These are phyloP conservation scores for Cladophialophora chaetospira DNA, from an alignment of 2,329 filamentous ascomycete species.

Conservation along the genomic window DNA sequence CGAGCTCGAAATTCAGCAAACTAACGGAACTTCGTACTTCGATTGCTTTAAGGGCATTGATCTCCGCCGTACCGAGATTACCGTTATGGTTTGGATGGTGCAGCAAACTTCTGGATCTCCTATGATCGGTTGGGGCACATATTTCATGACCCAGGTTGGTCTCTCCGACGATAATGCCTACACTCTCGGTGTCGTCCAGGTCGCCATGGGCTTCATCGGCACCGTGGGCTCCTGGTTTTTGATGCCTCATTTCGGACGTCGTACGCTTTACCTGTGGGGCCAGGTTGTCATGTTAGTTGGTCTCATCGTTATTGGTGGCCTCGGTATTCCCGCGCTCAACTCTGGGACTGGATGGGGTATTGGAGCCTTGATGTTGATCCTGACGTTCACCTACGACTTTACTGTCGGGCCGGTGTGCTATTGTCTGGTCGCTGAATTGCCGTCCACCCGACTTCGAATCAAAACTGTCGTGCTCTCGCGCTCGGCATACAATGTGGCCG, in stretches of 20 bases:
- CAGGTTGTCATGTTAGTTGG: conserved; percentile 59
- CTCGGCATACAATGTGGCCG: conserved; percentile 52
- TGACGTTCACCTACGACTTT: conserved; percentile 58
- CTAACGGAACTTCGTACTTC: conserved; percentile 34
- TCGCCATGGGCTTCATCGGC: conserved; percentile 60
- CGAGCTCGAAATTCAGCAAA: conserved; percentile 34
- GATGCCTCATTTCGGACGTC: conserved; percentile 37
- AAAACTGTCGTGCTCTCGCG: conserved; percentile 59
- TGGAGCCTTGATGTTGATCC: conserved; percentile 55
- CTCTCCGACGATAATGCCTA: conserved; percentile 40
- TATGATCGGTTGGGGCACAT: conserved; percentile 65
- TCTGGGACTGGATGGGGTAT: conserved; percentile 39
- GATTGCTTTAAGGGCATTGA: conserved; percentile 41
- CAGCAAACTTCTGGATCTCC: conserved; percentile 67
- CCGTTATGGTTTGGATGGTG: conserved; percentile 42
- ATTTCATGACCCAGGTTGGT: conserved; percentile 58
- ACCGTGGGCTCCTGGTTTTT: conserved; percentile 55
- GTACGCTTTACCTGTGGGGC: conserved; percentile 40
- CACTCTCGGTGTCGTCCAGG: conserved; percentile 58
- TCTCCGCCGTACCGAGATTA: conserved; percentile 47
- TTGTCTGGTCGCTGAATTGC: conserved; percentile 56
- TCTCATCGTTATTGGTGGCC: conserved; percentile 38
- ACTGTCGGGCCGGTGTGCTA: conserved; percentile 59
- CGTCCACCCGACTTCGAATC: conserved; percentile 56
- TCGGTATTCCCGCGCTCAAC: conserved; percentile 31